Conservation (phyloP, 768 basidiomycete species). For the Auricularia heimuer region DNA sequence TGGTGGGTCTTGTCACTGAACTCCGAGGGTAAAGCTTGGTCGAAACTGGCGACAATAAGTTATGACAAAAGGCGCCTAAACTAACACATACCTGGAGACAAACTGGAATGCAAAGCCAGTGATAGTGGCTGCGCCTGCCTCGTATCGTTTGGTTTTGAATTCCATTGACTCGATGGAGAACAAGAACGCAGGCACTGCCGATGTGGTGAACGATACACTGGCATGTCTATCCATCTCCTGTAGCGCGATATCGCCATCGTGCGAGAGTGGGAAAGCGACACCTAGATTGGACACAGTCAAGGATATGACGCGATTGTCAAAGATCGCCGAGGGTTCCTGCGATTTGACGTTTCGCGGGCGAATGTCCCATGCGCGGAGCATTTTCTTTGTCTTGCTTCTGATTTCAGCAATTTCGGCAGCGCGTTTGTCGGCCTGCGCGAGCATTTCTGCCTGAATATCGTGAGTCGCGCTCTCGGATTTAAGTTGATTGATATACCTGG, state of each 20-base stretch:
- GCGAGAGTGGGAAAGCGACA: slow-evolving; percentile 79
- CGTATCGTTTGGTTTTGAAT: slow-evolving; percentile 65
- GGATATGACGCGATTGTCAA: slow-evolving; percentile 26
- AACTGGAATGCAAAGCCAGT: slow-evolving; percentile 77
- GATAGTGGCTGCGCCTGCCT: slow-evolving; percentile 69
- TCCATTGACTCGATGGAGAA: slow-evolving; percentile 69
- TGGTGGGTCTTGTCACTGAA: slow-evolving; percentile 62
- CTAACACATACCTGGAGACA: slow-evolving; percentile 48
- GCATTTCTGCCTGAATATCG: slow-evolving; percentile 55
- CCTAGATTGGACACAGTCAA: slow-evolving; percentile 51
- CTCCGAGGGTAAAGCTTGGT: slow-evolving; percentile 58
- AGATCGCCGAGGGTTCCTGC: slow-evolving; percentile 18
- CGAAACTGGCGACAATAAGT: slow-evolving; percentile 44
- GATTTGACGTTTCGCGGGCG: slow-evolving; percentile 17
- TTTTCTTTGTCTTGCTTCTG: slow-evolving; percentile 64
- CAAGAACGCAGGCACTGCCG: slow-evolving; percentile 67
- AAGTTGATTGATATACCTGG: slow-evolving; percentile 38
- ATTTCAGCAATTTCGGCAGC: slow-evolving; percentile 71
- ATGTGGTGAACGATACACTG: slow-evolving; percentile 23
- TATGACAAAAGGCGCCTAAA: neutral
- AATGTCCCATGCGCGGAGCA: slow-evolving; percentile 68
- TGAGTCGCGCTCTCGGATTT: slow-evolving; percentile 1
- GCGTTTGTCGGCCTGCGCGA: slow-evolving; percentile 63
- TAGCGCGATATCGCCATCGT: slow-evolving; percentile 47
- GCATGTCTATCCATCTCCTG: slow-evolving; percentile 28